phyloP scores from a whole-genome alignment of 371 early-diverging fungal species.

The Apophysomyces ossiformis region DNA sequence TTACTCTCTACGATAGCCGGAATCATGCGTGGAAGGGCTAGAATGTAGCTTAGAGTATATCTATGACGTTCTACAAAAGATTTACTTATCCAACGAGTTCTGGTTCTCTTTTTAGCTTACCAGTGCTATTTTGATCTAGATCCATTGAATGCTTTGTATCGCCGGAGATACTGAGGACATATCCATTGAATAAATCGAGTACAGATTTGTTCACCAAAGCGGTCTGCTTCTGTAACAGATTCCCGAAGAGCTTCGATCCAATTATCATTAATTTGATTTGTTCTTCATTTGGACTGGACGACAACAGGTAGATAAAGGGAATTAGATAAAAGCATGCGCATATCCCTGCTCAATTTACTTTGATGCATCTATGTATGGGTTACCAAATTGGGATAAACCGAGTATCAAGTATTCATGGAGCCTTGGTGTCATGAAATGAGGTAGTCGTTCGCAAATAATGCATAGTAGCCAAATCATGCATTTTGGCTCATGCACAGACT shows the following conservation, averaged over 20 bases:
- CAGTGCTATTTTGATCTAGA: not conserved
- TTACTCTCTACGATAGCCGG: slow-evolving; percentile 32
- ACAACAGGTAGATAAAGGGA: not conserved
- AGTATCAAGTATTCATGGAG: slow-evolving; percentile 36
- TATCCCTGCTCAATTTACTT: slow-evolving; percentile 8
- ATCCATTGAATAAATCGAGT: slow-evolving; percentile 21
- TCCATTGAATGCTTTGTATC: not conserved
- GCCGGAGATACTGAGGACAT: not conserved
- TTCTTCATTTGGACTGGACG: not conserved
- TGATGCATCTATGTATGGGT: slow-evolving; percentile 28
- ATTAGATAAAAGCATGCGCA: not conserved
- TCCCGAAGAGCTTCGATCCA: slow-evolving; percentile 22
- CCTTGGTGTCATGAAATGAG: slow-evolving; percentile 24
- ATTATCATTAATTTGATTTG: slow-evolving; percentile 22
- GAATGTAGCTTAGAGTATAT: slow-evolving; percentile 31
- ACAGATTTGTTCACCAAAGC: slow-evolving; percentile 21
- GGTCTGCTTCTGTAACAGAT: slow-evolving; percentile 25
- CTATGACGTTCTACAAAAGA: slow-evolving; percentile 12
- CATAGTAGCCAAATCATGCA: slow-evolving; percentile 38
- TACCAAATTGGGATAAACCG: slow-evolving; percentile 25
- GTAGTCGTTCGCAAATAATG: slow-evolving; percentile 31
- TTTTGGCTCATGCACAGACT: slow-evolving; percentile 13
- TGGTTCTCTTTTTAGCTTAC: not conserved
- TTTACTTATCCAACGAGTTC: not conserved
- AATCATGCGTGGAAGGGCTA: slow-evolving; percentile 37